Evolutionary conservation across 75 land plant species (phyloP).

Genomic region (Gnetum montanum): DNA sequence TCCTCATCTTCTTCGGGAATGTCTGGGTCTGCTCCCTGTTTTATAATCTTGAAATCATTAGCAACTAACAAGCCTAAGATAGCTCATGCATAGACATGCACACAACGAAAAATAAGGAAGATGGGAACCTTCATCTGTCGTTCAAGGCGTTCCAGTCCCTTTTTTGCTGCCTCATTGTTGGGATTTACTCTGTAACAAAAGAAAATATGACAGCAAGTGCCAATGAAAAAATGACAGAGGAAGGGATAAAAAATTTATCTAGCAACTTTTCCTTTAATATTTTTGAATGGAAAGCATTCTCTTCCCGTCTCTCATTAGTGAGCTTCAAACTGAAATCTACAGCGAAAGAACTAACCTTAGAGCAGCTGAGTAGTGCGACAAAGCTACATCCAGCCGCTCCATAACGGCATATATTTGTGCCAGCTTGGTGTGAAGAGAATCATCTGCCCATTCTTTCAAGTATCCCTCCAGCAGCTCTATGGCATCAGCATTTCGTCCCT

Average conservation of each 20-base stretch:
- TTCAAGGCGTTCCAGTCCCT: conserved; percentile 86
- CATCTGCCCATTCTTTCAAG: conserved; percentile 89
- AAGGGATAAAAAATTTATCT: no score
- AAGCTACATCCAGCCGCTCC: conserved; percentile 71
- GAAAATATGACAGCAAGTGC: neutral
- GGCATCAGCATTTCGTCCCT: conserved; percentile 93
- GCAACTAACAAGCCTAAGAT: no score
- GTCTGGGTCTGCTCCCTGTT: conserved; percentile 92
- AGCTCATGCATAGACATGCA: neutral
- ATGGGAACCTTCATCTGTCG: conserved; percentile 77
- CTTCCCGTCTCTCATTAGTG: no score
- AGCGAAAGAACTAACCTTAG: conserved; percentile 40
- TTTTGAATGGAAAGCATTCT: no score
- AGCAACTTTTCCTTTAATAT: no score
- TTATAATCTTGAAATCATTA: neutral
- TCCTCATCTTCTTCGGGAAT: conserved; percentile 93
- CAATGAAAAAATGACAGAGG: no score
- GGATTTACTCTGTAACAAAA: conserved; percentile 66
- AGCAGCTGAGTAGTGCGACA: conserved; percentile 85
- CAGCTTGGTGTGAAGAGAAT: conserved; percentile 83
- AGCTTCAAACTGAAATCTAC: no score
- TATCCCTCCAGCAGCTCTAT: conserved; percentile 71
- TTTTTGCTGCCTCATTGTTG: conserved; percentile 86
- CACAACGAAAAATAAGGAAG: neutral
- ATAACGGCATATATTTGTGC: conserved; percentile 90